Evolutionary conservation across 2,329 filamentous ascomycete species (phyloP).

Genomic region (Pleomassaria siparia): DNA sequence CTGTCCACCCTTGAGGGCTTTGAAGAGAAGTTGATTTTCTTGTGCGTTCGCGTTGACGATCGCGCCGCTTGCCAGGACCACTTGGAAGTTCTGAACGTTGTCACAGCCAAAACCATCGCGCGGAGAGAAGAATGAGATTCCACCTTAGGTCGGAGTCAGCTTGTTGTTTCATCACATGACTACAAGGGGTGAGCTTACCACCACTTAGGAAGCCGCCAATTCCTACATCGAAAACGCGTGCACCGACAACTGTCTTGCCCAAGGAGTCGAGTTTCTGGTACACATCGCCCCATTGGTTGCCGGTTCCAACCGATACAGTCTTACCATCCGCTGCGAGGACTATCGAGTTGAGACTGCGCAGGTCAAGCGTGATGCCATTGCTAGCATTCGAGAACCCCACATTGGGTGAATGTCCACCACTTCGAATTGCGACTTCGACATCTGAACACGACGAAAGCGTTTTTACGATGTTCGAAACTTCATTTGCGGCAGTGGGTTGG

Average conservation of each 20-base stretch:
- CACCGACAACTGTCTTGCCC: slow-evolving; percentile 7
- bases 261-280: slow-evolving; percentile 8
- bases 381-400: slow-evolving; percentile 3
- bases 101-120: slow-evolving; percentile 21
- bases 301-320: slow-evolving; percentile 7
- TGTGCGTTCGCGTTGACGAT: slow-evolving; percentile 44
- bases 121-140: slow-evolving; percentile 23
- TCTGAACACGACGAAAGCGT: neutral
- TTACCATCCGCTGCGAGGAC: neutral
- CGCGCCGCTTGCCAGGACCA: slow-evolving; percentile 47
- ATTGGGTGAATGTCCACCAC: slow-evolving; percentile 8
- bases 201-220: slow-evolving; percentile 8
- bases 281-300: slow-evolving; percentile 10
- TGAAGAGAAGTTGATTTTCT: slow-evolving; percentile 43
- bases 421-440: slow-evolving; percentile 2
- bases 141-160: slow-evolving; percentile 14
- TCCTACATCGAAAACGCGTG: slow-evolving; percentile 5
- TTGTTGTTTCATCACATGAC: too few species aligned
- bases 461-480: slow-evolving; percentile 4
- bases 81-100: slow-evolving; percentile 32
- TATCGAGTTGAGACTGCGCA: slow-evolving; percentile 2
- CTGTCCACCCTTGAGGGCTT: slow-evolving; percentile 43
- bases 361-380: slow-evolving; percentile 15
- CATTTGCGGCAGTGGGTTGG: neutral
- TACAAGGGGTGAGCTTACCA: slow-evolving; percentile 3